These are phyloP conservation scores for Rutidosis leptorrhynchoides DNA, from an alignment of 129 eudicot species.

Conservation along the genomic window DNA sequence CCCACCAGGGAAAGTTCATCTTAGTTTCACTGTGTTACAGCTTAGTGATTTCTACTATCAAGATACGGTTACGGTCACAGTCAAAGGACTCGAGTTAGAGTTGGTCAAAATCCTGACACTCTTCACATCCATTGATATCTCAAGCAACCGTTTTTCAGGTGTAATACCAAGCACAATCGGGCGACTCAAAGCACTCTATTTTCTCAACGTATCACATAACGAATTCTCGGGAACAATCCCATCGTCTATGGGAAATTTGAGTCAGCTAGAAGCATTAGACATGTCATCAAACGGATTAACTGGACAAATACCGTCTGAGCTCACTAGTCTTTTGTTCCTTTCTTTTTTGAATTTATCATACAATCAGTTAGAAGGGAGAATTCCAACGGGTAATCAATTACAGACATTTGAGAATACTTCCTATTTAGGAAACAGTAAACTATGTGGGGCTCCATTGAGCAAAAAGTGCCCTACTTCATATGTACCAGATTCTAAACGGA, in stretches of 20 bases:
- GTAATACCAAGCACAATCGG: conserved; percentile 51
- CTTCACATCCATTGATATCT: conserved; percentile 65
- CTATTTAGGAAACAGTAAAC: conserved; percentile 45
- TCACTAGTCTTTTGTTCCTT: conserved; percentile 42
- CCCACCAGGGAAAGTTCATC: conserved; percentile 21
- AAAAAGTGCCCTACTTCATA: conserved; percentile 15
- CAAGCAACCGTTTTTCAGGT: conserved; percentile 48
- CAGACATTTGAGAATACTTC: conserved; percentile 39
- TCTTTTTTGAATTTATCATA: conserved; percentile 45
- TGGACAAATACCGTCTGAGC: conserved; percentile 49
- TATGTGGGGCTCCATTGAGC: conserved; percentile 52
- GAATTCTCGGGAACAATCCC: conserved; percentile 57
- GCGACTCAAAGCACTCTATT: conserved; percentile 34
- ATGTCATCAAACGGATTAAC: conserved; percentile 51
- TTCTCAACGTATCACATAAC: conserved; percentile 59
- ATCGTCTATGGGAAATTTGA: conserved; percentile 45
- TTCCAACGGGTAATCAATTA: conserved; percentile 47
- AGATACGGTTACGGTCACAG: conserved; percentile 47
- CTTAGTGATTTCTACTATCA: conserved; percentile 38
- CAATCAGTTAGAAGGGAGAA: conserved; percentile 46
- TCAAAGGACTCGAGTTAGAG: conserved; percentile 50
- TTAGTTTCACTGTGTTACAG: conserved; percentile 26
- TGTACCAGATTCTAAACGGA: conserved; percentile 10
- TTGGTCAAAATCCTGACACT: conserved; percentile 48
- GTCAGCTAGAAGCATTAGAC: conserved; percentile 59